Evolutionary conservation across 768 basidiomycete genomes (phyloP), one percentile per base, ranked within the genome.

Genomic region (Tulasnella sp.): DNA sequence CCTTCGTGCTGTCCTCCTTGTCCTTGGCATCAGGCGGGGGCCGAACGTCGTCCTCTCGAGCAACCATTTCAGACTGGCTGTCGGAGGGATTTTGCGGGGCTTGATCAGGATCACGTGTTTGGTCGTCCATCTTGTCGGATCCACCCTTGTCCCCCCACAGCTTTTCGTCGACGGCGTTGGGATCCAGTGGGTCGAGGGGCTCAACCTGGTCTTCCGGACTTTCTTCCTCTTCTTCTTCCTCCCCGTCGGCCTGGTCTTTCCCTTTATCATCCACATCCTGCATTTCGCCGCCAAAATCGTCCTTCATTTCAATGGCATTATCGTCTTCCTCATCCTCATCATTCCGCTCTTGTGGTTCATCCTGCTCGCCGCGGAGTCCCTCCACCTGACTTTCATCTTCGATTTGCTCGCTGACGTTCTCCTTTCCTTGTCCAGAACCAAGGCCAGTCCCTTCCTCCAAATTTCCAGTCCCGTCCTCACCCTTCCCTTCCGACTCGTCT

Each of bases 321-420:
- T 90, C 88, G 52, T 91, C 87, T 74, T 90, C 89, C 34, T 86
- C 83, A 19, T 84, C 80, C 19, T 86, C 83, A 22, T 87, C 83
- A 19, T 82, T 83, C 14, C 87, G 85, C 78, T 77, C 25, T 93
- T 78, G 77, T 19, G 78, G 76, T 19, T 83, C 81, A 36, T 82
- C 80, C 25, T 83, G 79, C 67, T 85, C 85, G 17, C 89, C 92
- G 81, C 90, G 88, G 31, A 99, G 85, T 0, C 97, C 97, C 80
- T 99, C 97, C 8, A 99, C 93, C 80, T 99, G 97, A 80, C 93
- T 92, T 83, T 99, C 96, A 76, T 98, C 96, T 81, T 96, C 91
- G 73, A 99, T 96, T 81, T 98, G 93, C 80, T 95, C 91, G 85
- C 93, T 95, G 76, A 96, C 91, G 80, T 98, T 92, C 82, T 97